Base-by-base conservation (phyloP, 2,329 filamentous ascomycete species). In the Rhynchosporium secalis region DNA sequence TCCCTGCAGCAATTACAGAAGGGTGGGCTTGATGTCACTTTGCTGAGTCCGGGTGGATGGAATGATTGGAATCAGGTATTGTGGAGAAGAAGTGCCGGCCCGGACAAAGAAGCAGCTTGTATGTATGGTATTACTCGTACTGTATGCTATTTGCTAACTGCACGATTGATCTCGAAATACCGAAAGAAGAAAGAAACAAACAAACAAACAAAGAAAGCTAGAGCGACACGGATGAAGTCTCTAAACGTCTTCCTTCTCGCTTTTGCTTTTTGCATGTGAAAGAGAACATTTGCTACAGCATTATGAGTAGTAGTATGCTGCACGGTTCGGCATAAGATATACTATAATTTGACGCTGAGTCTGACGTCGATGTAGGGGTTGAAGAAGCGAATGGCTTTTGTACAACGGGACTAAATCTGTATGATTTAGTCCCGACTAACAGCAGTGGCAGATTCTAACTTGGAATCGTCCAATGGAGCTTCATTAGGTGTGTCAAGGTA, bases 331-430 rank as follows among this genome's bases (percentile, higher is more conserved):
- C 36, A 26, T 38, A 31, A 9, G 49, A 40, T 29, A n/a, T 2
- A 10, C 33, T 28, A 20, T 3, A 40, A 28, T 33, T 33, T 40
- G 33, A 36, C 20, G 33, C 9, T 36, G 33, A 36, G 6, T 5
- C 9, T 36, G 33, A 36, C 12, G 38, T 54, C 40, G 51, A 54
- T 36, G 51, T 54, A 54, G 51, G 36, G 51, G 51, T 33, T 54
- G 51, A 40, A 40, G 46, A 48, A 48, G 46, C 46, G 46, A 48
- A 48, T n/a, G 38, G 4, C 33, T 10, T 36, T 54, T 41, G 51
- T 54, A 33, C 38, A 40, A 40, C 51, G 13, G 26, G 8, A 12
- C 15, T 13, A 13, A 4, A 43, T 43, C 40, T 43, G n/a, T 6
- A n/a, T n/a, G 38, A 33, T 40, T 33, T 33, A n/a, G 31, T 52